Conservation (phyloP, 352 stramenopile genomes). For the Phytopythium sindhum region DNA sequence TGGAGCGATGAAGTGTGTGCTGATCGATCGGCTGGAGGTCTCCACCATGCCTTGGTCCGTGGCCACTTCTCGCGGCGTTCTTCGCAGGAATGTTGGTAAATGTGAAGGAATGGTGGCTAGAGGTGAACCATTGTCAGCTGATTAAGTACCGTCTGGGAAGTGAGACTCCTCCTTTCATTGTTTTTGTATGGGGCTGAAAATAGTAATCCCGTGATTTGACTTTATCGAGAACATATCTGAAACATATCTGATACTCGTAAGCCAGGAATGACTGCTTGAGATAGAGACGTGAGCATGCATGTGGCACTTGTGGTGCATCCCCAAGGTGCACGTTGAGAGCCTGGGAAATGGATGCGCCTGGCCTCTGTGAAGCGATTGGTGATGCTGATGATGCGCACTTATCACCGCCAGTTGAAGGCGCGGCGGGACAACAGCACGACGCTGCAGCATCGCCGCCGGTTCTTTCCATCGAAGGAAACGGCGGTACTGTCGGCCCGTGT, state of each 20-base stretch:
- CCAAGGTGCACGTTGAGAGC: too few relatives aligned
- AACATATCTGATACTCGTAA: too few relatives aligned
- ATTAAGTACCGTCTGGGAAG: background rate
- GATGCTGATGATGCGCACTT: background rate
- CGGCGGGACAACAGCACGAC: background rate
- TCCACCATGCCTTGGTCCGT: background rate
- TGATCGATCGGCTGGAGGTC: background rate
- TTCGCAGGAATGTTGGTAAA: background rate
- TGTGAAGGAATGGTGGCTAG: background rate
- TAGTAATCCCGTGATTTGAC: background rate
- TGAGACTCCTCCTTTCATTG: background rate
- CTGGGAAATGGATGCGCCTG: background rate
- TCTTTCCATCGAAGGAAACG: conserved; percentile 1
- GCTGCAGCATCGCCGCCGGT: background rate
- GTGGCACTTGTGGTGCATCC: too few relatives aligned
- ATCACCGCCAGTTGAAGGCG: background rate
- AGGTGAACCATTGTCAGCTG: background rate
- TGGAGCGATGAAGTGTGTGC: background rate
- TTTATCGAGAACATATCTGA: background rate
- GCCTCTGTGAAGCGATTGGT: background rate
- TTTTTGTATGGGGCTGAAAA: background rate
- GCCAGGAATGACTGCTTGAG: too few relatives aligned
- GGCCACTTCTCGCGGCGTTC: background rate
- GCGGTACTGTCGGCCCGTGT: background rate
- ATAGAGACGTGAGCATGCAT: too few relatives aligned